phyloP scores from a whole-genome alignment of 2,329 filamentous ascomycete species.

The Aspergillus niger region DNA sequence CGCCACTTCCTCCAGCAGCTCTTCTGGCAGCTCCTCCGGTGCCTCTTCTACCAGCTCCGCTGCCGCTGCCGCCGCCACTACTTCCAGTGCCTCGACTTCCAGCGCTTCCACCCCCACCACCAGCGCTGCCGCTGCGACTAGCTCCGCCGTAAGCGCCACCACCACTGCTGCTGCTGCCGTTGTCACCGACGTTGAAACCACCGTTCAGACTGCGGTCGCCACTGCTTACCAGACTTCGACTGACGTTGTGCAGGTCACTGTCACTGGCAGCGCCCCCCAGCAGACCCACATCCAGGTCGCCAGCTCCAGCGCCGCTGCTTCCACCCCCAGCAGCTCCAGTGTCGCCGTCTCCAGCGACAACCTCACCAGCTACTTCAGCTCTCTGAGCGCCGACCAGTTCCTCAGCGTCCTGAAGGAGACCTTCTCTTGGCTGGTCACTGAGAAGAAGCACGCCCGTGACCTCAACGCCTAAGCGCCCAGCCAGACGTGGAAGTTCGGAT shows the following conservation, averaged over 20 bases:
- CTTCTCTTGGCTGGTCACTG: conserved; percentile 35
- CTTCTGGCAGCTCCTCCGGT: conserved; percentile 5
- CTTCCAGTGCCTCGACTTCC: too few species aligned
- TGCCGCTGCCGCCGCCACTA: background rate
- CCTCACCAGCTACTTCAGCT: conserved; percentile 33
- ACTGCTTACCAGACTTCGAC: conserved; percentile 27
- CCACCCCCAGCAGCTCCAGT: conserved; percentile 15
- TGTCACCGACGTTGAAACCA: conserved; percentile 16
- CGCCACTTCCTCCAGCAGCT: conserved; percentile 25
- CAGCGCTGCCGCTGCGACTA: conserved; percentile 10
- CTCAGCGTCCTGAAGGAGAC: conserved; percentile 33
- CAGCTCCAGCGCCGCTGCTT: conserved; percentile 16
- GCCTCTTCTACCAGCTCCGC: conserved; percentile 14
- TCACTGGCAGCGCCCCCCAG: conserved; percentile 27
- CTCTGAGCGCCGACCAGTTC: conserved; percentile 34
- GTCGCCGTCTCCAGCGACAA: conserved; percentile 22
- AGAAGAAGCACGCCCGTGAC: conserved; percentile 37
- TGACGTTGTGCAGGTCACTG: conserved; percentile 22
- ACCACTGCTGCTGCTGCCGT: conserved; percentile 16
- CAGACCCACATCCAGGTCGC: conserved; percentile 25
- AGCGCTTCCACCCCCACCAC: conserved; percentile 13
- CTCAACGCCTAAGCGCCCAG: conserved; percentile 29
- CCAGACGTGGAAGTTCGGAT: conserved; percentile 9
- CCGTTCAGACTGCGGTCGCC: conserved; percentile 24
- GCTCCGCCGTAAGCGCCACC: conserved; percentile 17